phyloP scores from a whole-genome alignment of 1,284 basidiomycete genomes.

The Porodaedalea pini region DNA sequence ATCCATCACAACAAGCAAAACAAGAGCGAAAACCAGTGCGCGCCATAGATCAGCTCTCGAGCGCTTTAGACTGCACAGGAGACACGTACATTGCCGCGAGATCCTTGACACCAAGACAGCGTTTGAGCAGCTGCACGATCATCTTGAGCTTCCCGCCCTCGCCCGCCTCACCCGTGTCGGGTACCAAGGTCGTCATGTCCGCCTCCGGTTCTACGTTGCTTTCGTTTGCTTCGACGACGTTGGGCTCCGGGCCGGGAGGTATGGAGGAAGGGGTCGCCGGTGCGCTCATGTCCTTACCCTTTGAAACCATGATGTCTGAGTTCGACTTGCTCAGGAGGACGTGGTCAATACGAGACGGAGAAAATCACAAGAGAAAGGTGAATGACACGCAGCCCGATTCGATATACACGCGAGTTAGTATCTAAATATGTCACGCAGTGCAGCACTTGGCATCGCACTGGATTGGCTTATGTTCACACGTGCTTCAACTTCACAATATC shows the following conservation, averaged over 20 bases:
- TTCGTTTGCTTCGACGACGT: neutral
- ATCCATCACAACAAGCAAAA: neutral
- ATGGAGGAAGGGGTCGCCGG: neutral
- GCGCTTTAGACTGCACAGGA: neutral
- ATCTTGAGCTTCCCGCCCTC: constrained; percentile 90
- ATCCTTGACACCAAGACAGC: constrained; percentile 85
- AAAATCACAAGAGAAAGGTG: neutral
- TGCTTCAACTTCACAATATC: neutral
- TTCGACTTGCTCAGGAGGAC: too few species aligned
- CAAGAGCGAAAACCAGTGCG: neutral
- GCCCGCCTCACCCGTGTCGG: constrained; percentile 69
- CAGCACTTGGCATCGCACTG: neutral
- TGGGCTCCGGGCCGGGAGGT: neutral
- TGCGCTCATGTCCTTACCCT: too few species aligned
- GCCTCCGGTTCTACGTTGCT: constrained; percentile 30
- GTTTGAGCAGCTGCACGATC: constrained; percentile 84
- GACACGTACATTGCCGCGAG: constrained; percentile 81
- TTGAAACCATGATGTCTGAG: neutral
- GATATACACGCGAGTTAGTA: neutral
- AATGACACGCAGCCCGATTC: neutral
- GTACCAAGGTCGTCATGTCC: constrained; percentile 62
- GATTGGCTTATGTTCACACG: neutral
- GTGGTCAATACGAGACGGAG: neutral
- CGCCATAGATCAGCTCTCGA: neutral
- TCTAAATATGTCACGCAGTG: neutral